Conservation (phyloP, 331 rosid genomes). For the Cydonia oblonga region DNA sequence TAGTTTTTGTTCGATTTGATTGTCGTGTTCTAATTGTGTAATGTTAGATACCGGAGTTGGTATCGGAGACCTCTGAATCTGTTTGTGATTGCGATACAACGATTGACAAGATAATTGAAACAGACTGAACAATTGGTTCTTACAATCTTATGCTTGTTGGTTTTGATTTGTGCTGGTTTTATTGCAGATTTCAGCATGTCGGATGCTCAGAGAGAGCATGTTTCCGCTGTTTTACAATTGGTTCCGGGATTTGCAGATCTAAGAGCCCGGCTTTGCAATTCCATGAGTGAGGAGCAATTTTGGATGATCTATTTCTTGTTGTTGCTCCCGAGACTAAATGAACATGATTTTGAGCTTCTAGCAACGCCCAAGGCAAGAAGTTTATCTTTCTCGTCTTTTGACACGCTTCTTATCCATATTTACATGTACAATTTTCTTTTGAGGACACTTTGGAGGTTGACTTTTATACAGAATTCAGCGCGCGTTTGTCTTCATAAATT, state of each 20-base stretch:
- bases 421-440: background rate
- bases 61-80: background rate
- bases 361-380: conserved; percentile 59
- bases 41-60: background rate
- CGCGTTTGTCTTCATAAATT: background rate
- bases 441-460: background rate
- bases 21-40: background rate
- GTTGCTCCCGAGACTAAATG: conserved; percentile 62
- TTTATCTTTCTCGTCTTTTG: conserved; percentile 7
- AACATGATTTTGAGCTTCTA: conserved; percentile 48
- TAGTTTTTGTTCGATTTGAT: background rate
- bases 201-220: conserved; percentile 61
- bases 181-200: conserved; percentile 69
- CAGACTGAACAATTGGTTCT: background rate
- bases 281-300: conserved; percentile 59
- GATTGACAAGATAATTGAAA: background rate
- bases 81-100: background rate
- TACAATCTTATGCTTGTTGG: too few relatives aligned
- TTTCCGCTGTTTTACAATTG: conserved; percentile 42
- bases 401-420: background rate
- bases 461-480: background rate
- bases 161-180: conserved; percentile 6
- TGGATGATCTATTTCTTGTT: conserved; percentile 84
- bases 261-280: conserved; percentile 43
- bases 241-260: conserved; percentile 55